Conservation (phyloP, 192 early-diverging fungal genomes). For the Coemansia erecta region DNA sequence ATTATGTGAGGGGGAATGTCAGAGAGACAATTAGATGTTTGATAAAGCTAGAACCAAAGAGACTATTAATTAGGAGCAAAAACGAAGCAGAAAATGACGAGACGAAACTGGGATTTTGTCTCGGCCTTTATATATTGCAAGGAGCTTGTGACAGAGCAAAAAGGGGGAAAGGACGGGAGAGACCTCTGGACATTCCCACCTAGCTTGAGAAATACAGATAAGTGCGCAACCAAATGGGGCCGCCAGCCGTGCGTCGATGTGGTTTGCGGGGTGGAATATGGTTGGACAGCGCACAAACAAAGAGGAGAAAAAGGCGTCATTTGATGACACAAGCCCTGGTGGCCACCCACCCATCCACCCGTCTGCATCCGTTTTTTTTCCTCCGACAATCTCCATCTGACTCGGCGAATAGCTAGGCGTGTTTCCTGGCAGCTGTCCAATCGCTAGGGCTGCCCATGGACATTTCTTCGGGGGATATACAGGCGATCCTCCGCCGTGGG, state of each 20-base stretch:
- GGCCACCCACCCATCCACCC: constrained; percentile 1
- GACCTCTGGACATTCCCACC: too few species aligned
- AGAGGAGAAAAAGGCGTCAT: constrained; percentile 1
- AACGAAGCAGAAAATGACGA: too few species aligned
- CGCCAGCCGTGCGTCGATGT: not conserved
- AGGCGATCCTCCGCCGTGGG: not conserved
- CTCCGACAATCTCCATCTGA: constrained; percentile 5
- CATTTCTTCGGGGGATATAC: constrained; percentile 3
- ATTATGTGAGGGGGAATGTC: too few species aligned
- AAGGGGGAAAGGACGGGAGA: too few species aligned
- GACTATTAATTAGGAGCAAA: too few species aligned
- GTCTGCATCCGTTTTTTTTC: not conserved
- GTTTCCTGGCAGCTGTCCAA: not conserved
- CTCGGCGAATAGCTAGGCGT: constrained; percentile 4
- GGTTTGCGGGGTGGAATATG: too few species aligned
- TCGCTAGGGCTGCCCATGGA: not conserved
- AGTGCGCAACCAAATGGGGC: not conserved
- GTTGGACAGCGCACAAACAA: not conserved
- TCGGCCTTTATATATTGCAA: too few species aligned
- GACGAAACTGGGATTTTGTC: too few species aligned
- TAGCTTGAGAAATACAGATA: not conserved
- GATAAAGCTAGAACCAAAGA: too few species aligned
- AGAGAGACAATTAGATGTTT: too few species aligned
- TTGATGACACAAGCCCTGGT: constrained; percentile 9
- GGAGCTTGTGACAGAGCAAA: too few species aligned